A percentile compares a stretch with the other conserved stretches of the same genome.
Conservation (phyloP, 345 rosid species). For the Camelina hispida region DNA sequence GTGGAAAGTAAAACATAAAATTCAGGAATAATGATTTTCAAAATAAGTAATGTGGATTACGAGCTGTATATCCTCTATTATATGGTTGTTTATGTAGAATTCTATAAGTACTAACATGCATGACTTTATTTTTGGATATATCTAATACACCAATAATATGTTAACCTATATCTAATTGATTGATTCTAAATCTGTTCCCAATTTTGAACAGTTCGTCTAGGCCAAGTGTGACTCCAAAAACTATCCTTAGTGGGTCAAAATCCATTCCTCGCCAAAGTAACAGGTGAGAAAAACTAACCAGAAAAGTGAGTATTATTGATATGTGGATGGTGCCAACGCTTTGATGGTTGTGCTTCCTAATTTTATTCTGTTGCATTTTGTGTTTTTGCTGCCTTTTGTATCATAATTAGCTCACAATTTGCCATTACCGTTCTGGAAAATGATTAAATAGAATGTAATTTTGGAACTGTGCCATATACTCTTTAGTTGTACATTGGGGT, state of each 20-base stretch:
- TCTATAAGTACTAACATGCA: conserved; percentile 1
- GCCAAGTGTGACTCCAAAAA: conserved; percentile 20
- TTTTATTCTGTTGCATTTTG: conserved; percentile 7
- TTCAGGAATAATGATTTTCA: conserved; percentile 1
- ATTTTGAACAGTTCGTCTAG: conserved; percentile 21
- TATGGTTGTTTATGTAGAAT: conserved; percentile 17
- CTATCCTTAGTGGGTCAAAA: conserved; percentile 9
- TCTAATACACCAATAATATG: conserved; percentile 7
- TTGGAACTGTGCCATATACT: background rate
- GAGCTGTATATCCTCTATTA: conserved; percentile 17
- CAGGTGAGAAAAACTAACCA: conserved; percentile 27
- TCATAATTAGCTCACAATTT: background rate
- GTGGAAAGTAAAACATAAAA: background rate
- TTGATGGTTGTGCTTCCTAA: conserved; percentile 11
- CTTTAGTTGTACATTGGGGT: background rate
- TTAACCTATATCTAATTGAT: background rate
- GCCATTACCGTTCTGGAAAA: conserved; percentile 13
- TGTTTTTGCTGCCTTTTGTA: conserved; percentile 3
- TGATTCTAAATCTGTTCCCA: background rate
- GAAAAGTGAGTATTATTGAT: conserved; percentile 40
- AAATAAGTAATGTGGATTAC: conserved; percentile 2
- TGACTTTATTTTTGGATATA: conserved; percentile 2
- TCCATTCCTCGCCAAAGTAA: conserved; percentile 33
- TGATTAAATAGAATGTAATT: conserved; percentile 7
- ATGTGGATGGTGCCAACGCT: background rate